Base-by-base conservation (phyloP, 805 yeast species). In the Candida insectorum region DNA sequence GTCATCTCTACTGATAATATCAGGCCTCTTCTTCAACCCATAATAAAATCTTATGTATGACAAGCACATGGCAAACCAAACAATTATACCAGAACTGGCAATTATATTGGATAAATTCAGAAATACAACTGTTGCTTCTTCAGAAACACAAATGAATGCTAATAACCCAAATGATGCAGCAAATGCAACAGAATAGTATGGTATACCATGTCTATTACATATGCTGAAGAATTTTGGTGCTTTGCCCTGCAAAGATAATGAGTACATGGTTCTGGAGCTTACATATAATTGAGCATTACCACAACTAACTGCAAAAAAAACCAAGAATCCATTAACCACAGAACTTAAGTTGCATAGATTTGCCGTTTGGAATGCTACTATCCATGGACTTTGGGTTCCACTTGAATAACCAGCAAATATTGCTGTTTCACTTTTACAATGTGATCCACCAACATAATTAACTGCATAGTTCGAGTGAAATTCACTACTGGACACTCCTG, bases 61-160 rank as follows among this genome's bases (percentile, higher is more conserved):
- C 12, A 79, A 50, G 45, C 83, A 77, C 73, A 82, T 75, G 4
- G 86, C 84, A 43, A 71, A 69, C 95, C 95, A 87, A 26, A 84
- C 86, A 22, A 87, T 58, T 33, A 86, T 73, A 0, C 88, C 89
- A 1, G 89, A 73, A 0, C 89, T 76, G 2, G 89, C 78, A 33
- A 85, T 73, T 22, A 85, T 68, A 44, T 79, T 77, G 6, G 83
- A 73, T 37, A 85, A 60, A 45, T 81, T 75, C 39, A 76, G 82
- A 44, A 85, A 85, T 4, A 81, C 81, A 11, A 63, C 56, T 11
- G 82, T 73, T 0, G 88, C 79, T 24, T 65, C 55, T 34, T 71
- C 65, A 27, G 75, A 69, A 4, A 81, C 77, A 3, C 85, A 73
- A 15, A 82, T 51, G 51, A 65, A 83, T 0, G 87, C 73, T 23